These are phyloP conservation scores for Sporothrix pallida DNA, from an alignment of 2,329 filamentous ascomycete genomes.

Conservation along the genomic window DNA sequence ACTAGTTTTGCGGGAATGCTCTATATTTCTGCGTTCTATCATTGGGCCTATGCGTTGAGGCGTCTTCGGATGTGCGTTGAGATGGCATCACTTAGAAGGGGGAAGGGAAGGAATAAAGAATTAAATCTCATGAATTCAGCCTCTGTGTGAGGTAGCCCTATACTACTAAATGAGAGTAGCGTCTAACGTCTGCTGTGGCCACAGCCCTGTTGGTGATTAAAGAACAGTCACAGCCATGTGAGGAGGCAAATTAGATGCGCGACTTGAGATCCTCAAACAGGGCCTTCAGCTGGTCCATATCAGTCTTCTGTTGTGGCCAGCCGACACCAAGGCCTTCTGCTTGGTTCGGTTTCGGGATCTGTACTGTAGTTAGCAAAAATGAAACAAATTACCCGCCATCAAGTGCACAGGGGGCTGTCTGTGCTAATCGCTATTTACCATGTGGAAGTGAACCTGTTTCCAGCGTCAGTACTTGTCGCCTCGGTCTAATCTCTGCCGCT, in stretches of 20 bases:
- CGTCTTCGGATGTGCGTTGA: too few relatives aligned
- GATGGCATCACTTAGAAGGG: too few relatives aligned
- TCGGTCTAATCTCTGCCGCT: background rate
- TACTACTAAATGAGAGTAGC: too few relatives aligned
- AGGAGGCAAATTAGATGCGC: slow-evolving; percentile 68
- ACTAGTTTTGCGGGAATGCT: too few relatives aligned
- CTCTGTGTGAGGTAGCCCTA: too few relatives aligned
- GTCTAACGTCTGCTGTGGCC: too few relatives aligned
- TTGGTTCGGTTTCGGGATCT: slow-evolving; percentile 94
- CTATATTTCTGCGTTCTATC: too few relatives aligned
- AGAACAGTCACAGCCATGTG: too few relatives aligned
- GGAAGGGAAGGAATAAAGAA: too few relatives aligned
- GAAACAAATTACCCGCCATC: background rate
- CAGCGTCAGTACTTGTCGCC: slow-evolving; percentile 25
- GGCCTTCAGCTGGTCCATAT: slow-evolving; percentile 84
- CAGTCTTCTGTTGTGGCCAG: slow-evolving; percentile 77
- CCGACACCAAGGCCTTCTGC: slow-evolving; percentile 71
- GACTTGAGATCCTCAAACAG: slow-evolving; percentile 83
- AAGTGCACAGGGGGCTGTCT: background rate
- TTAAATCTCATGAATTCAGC: too few relatives aligned
- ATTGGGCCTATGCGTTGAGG: too few relatives aligned
- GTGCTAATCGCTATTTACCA: slow-evolving; percentile 63
- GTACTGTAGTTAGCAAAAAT: background rate
- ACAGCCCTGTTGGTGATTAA: too few relatives aligned
- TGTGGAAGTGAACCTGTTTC: slow-evolving; percentile 84